Percentiles rank a stretch among this genome's conserved stretches.
Evolutionary conservation across 1,284 basidiomycete species (phyloP).

Genomic region (Trichosporon sp.): DNA sequence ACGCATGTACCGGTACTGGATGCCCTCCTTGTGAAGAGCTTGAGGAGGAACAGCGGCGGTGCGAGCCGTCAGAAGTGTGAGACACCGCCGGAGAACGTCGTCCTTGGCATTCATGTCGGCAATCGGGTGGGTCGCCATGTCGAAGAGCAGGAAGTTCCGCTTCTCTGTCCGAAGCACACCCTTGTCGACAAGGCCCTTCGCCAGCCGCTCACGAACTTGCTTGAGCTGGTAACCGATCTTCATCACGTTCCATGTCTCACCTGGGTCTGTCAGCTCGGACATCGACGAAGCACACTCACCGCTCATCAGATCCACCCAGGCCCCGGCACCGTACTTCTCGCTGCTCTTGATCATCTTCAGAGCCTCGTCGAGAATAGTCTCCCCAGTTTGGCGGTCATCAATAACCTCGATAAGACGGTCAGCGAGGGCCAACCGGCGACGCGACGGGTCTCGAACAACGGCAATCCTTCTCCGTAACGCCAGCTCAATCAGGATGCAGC

Average conservation of each 20-base stretch:
- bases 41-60: conserved; percentile 75
- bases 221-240: conserved; percentile 97
- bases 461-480: conserved; percentile 87
- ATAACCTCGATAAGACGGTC: conserved; percentile 89
- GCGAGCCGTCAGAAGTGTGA: conserved; percentile 75
- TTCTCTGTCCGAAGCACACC: conserved; percentile 96
- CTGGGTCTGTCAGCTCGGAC: conserved; percentile 57
- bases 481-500: conserved; percentile 92
- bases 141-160: conserved; percentile 94
- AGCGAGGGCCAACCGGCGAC: conserved; percentile 72
- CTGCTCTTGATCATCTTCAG: conserved; percentile 82
- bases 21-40: conserved; percentile 71
- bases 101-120: conserved; percentile 89
- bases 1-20: conserved; percentile 76
- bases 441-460: conserved; percentile 78
- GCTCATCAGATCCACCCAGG: conserved; percentile 89
- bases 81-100: conserved; percentile 72
- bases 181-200: conserved; percentile 97
- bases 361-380: conserved; percentile 94
- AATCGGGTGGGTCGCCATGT: conserved; percentile 96
- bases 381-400: conserved; percentile 86
- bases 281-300: conserved; percentile 62
- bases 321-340: conserved; percentile 84
- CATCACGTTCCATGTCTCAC: conserved; percentile 98
- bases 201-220: conserved; percentile 91